Conservation (phyloP, 345 rosid genomes). For the Brassica nigra region DNA sequence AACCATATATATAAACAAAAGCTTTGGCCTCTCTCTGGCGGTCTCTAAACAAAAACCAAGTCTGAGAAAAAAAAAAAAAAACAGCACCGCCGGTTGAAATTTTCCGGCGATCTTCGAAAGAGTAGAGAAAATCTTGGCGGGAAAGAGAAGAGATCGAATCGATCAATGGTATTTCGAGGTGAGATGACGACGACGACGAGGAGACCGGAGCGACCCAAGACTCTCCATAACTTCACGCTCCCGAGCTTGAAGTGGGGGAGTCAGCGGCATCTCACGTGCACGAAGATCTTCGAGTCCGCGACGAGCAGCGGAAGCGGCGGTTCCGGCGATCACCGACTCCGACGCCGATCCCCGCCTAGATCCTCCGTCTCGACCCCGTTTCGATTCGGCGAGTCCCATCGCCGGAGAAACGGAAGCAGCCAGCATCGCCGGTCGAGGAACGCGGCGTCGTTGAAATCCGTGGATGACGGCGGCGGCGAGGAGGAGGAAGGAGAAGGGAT, state of each 20-base stretch:
- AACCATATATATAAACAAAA: constrained; percentile 28
- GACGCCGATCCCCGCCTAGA: constrained; percentile 48
- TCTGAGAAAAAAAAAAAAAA: neutral
- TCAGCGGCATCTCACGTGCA: constrained; percentile 57
- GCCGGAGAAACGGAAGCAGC: neutral
- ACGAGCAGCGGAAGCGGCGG: neutral
- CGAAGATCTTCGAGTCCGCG: constrained; percentile 47
- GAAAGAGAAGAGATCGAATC: constrained; percentile 6
- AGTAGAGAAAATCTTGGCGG: neutral
- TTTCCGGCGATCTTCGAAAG: constrained; percentile 1
- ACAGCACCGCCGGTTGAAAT: constrained; percentile 12
- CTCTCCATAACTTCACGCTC: constrained; percentile 62
- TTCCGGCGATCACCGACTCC: constrained; percentile 39
- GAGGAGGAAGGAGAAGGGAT: constrained; percentile 60
- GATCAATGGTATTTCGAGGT: constrained; percentile 50
- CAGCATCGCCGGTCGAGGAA: constrained; percentile 25
- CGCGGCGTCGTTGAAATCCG: constrained; percentile 16
- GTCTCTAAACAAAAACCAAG: constrained; percentile 19
- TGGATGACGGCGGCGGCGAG: constrained; percentile 33
- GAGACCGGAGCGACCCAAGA: constrained; percentile 59
- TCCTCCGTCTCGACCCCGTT: constrained; percentile 19
- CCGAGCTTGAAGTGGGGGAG: constrained; percentile 65
- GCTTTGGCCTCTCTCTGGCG: constrained; percentile 51
- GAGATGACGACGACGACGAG: constrained; percentile 45
- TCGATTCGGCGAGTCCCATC: constrained; percentile 12